Conservation (phyloP, 495 filamentous ascomycete genomes). For the Aspergillus conjunctus region DNA sequence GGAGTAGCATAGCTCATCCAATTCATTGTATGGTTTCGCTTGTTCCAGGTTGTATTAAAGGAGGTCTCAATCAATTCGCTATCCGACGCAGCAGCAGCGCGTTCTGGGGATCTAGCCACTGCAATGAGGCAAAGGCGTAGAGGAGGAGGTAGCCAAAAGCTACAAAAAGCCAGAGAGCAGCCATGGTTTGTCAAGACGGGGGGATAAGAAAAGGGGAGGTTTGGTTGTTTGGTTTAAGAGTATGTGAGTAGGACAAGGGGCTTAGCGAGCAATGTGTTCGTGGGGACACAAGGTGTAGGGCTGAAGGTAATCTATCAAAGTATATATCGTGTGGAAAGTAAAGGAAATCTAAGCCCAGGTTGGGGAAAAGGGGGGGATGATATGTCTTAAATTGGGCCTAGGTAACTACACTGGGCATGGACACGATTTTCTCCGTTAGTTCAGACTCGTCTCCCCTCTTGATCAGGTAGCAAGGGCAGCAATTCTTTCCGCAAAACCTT, state of each 20-base stretch:
- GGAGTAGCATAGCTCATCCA: no score
- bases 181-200: constrained; percentile 27
- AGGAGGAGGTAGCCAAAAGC: constrained; percentile 45
- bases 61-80: constrained; percentile 18
- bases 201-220: no score
- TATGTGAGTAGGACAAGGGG: background rate
- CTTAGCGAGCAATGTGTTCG: background rate
- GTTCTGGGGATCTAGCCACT: constrained; percentile 25
- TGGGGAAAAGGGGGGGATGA: background rate
- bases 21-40: no score
- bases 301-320: background rate
- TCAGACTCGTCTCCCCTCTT: constrained; percentile 2
- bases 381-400: background rate
- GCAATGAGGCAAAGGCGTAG: constrained; percentile 43
- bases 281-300: background rate
- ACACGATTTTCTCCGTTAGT: constrained; percentile 7
- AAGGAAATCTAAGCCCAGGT: background rate
- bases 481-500: constrained; percentile 10
- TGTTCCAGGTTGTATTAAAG: no score
- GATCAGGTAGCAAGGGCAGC: constrained; percentile 19
- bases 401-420: background rate
- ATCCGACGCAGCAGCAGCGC: constrained; percentile 21
- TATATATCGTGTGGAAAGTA: background rate
- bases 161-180: constrained; percentile 41
- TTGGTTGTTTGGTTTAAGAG: background rate